Percentiles rank a stretch among this genome's conserved stretches.
Conservation (phyloP, 306 rosid species). For the Cucurbita pepo region DNA sequence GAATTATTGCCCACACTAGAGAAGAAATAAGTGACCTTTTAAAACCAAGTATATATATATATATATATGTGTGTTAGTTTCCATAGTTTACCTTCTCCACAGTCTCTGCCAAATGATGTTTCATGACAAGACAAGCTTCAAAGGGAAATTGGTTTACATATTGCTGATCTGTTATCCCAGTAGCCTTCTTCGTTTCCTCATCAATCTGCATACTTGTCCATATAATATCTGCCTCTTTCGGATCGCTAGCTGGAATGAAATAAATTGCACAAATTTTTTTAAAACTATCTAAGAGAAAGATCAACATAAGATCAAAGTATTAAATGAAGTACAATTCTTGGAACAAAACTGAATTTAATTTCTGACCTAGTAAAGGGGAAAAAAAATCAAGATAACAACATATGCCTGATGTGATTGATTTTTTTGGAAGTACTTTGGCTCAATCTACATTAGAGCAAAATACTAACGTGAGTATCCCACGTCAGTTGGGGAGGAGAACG, state of each 20-base stretch:
- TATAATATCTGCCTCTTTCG: constrained; percentile 77
- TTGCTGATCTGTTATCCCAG: constrained; percentile 68
- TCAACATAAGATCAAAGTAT: neutral
- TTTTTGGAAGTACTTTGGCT: neutral
- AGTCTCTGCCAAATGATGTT: constrained; percentile 92
- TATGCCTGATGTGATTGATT: neutral
- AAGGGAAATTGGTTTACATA: constrained; percentile 80
- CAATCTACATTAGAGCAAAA: neutral
- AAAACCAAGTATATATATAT: neutral
- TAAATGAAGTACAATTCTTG: neutral
- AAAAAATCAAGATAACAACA: neutral
- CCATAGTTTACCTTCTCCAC: constrained; percentile 51
- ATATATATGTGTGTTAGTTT: constrained; percentile 4
- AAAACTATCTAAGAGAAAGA: neutral
- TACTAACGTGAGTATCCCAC: no score
- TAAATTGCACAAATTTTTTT: neutral
- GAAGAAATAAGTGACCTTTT: neutral
- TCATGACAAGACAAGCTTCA: constrained; percentile 95
- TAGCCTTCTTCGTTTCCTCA: constrained; percentile 64
- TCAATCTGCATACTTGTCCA: constrained; percentile 83
- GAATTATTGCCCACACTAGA: neutral
- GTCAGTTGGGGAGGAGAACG: no score
- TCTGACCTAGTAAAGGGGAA: neutral
- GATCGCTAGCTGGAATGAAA: constrained; percentile 52
- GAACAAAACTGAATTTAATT: neutral